Base-by-base conservation (phyloP, 257 asterid genomes). In the Craterostigma plantagineum region DNA sequence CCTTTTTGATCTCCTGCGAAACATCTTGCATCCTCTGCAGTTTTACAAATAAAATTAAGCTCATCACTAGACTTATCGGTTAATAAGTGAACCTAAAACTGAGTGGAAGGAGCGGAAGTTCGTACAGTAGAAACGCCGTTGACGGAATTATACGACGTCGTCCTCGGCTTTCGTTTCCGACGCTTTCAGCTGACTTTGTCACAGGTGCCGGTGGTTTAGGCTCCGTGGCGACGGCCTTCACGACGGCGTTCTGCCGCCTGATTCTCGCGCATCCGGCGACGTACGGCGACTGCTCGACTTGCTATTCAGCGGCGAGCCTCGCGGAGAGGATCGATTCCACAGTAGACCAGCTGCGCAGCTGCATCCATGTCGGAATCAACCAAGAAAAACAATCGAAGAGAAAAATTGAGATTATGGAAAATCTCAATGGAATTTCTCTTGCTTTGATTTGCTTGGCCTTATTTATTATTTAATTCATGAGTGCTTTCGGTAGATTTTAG, bases 1-100 rank as follows among this genome's bases (percentile, higher is more conserved):
- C 53, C 91, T 67, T 56, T n/a, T 90, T 90, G 54, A 90, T 90
- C 72, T 90, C 95, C 55, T 72, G 62, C 2, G 99, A 90, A 35
- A 90, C 92, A 65, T 76, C 92, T 62, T 65, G 84, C 64, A 90
- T 71, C 69, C 95, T 79, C 95, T 90, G 77, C 68, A 66, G 56
- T 65, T n/a, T 59, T 49, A 59, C 64, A 49, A 60, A 47, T 50
- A n/a, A 30, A 40, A 49, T 41, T 38, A 11, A 16, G 38, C 37
- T 36, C 16, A 42, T 33, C 27, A 53, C 45, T 64, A 14, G 8
- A n/a, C n/a, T n/a, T n/a, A n/a, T n/a, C n/a, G n/a, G n/a, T n/a
- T n/a, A n/a, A n/a, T n/a, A n/a, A n/a, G n/a, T n/a, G n/a, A n/a
- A n/a, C n/a, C n/a, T 23, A 37, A n/a, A 38, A 14, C 18, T 0